Evolutionary conservation across 148 eudicot species (phyloP).

Genomic region (Pharnaceum exiguum): DNA sequence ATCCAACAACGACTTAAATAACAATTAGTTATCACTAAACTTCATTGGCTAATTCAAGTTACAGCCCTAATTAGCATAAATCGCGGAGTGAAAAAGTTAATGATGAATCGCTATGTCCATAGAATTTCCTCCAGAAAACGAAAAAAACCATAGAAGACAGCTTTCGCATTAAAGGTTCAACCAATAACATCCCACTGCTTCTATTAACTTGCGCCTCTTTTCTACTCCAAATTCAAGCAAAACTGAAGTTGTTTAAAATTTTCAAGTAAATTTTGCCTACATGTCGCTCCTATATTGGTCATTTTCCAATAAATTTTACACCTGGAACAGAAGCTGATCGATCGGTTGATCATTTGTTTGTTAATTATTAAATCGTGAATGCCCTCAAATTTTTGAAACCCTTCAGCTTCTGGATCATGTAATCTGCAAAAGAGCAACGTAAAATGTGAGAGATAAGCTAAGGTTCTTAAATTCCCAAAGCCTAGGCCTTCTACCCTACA

Average conservation of each 20-base stretch:
- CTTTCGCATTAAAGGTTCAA: too few relatives aligned
- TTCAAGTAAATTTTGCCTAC: neutral
- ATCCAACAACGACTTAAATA: neutral
- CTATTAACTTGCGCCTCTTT: neutral
- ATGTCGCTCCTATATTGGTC: neutral
- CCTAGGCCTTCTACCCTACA: conserved; percentile 19
- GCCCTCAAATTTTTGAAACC: neutral
- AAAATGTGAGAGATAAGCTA: conserved; percentile 6
- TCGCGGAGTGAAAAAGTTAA: neutral
- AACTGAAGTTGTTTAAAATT: neutral
- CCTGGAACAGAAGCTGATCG: neutral
- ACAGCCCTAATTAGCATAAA: neutral
- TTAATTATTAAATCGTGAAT: too few relatives aligned
- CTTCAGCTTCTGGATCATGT: neutral
- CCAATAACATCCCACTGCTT: too few relatives aligned
- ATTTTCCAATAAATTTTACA: neutral
- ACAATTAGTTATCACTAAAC: conserved; percentile 12
- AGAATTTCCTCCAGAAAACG: conserved; percentile 8
- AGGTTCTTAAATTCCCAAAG: conserved; percentile 37
- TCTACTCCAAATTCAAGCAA: neutral
- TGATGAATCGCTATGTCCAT: neutral
- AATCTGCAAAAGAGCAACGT: conserved; percentile 9
- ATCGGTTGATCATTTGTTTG: neutral
- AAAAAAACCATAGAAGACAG: neutral
- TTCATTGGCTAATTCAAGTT: conserved; percentile 1